Evolutionary conservation across 352 stramenopile genomes (phyloP).

Genomic region (Peronosclerospora sorghi): DNA sequence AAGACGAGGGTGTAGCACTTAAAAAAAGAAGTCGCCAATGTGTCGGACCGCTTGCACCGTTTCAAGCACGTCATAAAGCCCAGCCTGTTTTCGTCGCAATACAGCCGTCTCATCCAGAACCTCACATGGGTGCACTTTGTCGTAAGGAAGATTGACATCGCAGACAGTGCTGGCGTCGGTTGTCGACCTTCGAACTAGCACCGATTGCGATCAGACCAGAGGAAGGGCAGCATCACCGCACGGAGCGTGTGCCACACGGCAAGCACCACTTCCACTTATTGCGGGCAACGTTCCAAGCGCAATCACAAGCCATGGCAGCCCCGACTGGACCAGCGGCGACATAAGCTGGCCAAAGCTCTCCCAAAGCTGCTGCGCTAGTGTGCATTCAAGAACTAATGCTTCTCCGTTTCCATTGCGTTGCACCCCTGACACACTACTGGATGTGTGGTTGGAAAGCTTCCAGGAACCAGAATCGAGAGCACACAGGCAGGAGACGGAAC

Average conservation of each 20-base stretch:
- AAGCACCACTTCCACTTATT: neutral
- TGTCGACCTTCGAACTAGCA: neutral
- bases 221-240: neutral
- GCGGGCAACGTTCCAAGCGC: neutral
- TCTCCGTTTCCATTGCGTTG: neutral
- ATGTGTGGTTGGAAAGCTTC: neutral
- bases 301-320: neutral
- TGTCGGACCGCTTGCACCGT: no score
- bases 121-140: no score
- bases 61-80: no score
- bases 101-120: no score
- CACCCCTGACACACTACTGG: neutral
- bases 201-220: neutral
- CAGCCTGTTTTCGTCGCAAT: no score
- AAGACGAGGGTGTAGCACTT: no score
- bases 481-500: conserved; percentile 1
- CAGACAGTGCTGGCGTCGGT: neutral
- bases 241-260: neutral
- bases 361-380: neutral
- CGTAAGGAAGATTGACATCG: no score
- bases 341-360: neutral
- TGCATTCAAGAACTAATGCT: conserved; percentile 5
- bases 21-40: no score
- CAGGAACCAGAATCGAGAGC: neutral
- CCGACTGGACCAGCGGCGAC: neutral